A percentile compares a stretch with the other conserved stretches of the same genome.
phyloP scores from a whole-genome alignment of 2,329 filamentous ascomycete genomes.

The Fusarium domesticum region DNA sequence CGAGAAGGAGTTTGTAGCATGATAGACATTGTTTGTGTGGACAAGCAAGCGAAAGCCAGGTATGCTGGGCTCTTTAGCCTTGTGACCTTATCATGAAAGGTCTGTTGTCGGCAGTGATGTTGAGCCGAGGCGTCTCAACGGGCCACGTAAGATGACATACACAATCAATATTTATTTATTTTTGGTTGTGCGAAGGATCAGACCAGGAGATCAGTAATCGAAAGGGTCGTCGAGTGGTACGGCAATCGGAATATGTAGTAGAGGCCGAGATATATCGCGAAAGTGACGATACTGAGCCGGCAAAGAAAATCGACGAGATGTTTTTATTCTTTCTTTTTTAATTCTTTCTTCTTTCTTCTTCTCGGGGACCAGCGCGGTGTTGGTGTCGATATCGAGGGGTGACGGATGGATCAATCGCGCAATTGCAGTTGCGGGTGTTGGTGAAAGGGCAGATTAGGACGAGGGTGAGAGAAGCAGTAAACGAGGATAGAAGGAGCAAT shows the following conservation, averaged over 20 bases:
- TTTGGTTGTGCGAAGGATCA: slow-evolving; percentile 5
- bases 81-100: slow-evolving; percentile 12
- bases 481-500: slow-evolving; percentile 2
- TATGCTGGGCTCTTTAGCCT: slow-evolving; percentile 18
- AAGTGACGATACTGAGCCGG: neutral
- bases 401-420: neutral
- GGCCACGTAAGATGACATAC: slow-evolving; percentile 6
- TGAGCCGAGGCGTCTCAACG: slow-evolving; percentile 15
- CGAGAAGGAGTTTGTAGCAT: slow-evolving; percentile 69
- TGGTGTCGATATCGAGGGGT: neutral
- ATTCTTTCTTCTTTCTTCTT: neutral
- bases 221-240: slow-evolving; percentile 1
- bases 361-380: neutral
- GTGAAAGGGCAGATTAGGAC: slow-evolving; percentile 8
- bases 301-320: neutral
- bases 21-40: slow-evolving; percentile 41
- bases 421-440: too few species aligned
- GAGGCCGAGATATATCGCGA: neutral
- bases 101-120: slow-evolving; percentile 11
- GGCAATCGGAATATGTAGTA: neutral
- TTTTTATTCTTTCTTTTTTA: neutral
- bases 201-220: slow-evolving; percentile 2
- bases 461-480: slow-evolving; percentile 9
- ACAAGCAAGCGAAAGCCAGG: slow-evolving; percentile 6
- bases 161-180: slow-evolving; percentile 7